phyloP scores from a whole-genome alignment of 257 asterid genomes.

The Lantana camara region DNA sequence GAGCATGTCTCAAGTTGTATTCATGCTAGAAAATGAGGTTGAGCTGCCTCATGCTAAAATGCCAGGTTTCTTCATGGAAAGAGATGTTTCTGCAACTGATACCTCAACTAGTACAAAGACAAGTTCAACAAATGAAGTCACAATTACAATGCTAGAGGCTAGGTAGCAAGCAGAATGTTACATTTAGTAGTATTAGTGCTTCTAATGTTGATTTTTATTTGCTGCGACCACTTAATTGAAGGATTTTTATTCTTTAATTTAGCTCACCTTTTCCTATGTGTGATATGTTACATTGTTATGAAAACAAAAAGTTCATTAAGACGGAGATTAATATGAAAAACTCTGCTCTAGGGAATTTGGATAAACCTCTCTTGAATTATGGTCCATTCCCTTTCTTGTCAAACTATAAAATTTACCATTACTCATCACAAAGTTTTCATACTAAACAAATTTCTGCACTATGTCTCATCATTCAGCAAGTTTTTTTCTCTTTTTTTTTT shows the following conservation, averaged over 20 bases:
- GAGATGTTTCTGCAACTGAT: neutral
- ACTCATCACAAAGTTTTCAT: too few relatives aligned
- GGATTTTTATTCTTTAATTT: neutral
- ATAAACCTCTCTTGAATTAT: too few relatives aligned
- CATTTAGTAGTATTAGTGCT: neutral
- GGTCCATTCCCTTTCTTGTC: too few relatives aligned
- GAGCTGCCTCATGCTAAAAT: constrained; percentile 14
- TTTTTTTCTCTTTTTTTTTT: too few relatives aligned
- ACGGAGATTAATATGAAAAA: too few relatives aligned
- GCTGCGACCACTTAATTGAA: neutral
- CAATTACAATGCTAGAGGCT: neutral
- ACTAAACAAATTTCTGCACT: too few relatives aligned
- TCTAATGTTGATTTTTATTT: neutral
- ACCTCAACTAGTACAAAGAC: neutral
- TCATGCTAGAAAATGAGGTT: constrained; percentile 21
- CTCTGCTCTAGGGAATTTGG: too few relatives aligned
- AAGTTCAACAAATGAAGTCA: neutral
- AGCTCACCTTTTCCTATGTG: too few relatives aligned
- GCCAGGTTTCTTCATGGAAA: constrained; percentile 26
- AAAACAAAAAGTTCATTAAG: too few relatives aligned
- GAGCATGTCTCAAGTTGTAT: constrained; percentile 22
- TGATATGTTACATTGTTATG: too few relatives aligned
- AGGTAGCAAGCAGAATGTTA: neutral
- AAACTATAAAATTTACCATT: too few relatives aligned
- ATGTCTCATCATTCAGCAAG: too few relatives aligned